Evolutionary conservation across 1,139 yeast genomes (phyloP).

Genomic region (Blastobotrys serpentis): DNA sequence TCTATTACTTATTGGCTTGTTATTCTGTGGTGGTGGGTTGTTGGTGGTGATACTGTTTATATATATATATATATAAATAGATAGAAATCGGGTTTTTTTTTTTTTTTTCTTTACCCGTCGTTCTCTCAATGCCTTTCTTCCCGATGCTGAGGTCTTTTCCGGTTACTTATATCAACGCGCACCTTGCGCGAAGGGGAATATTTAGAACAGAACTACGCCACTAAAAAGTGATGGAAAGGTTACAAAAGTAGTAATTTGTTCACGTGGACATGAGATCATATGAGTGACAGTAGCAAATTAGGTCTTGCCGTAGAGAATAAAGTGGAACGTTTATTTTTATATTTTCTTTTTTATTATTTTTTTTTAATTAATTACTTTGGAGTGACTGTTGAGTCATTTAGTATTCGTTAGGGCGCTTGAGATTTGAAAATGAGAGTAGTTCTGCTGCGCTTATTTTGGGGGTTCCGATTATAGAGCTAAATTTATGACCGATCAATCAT

Average conservation of each 20-base stretch:
- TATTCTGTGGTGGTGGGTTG: slow-evolving; percentile 1
- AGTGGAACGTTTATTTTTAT: too few relatives aligned
- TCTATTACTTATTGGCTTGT: not conserved
- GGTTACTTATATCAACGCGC: slow-evolving; percentile 5
- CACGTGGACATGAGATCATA: slow-evolving; percentile 1
- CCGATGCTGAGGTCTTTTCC: not conserved
- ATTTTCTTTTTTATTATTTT: too few relatives aligned
- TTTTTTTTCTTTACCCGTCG: slow-evolving; percentile 4
- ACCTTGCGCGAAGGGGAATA: not conserved
- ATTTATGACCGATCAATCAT: too few relatives aligned
- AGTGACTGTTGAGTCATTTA: too few relatives aligned
- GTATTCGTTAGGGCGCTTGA: too few relatives aligned
- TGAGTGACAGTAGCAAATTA: not conserved
- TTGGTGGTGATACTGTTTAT: not conserved
- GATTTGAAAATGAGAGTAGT: too few relatives aligned
- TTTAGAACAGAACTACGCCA: not conserved
- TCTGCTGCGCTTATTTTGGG: too few relatives aligned
- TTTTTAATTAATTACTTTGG: too few relatives aligned
- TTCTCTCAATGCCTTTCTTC: not conserved
- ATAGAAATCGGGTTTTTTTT: not conserved
- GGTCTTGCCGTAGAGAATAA: too few relatives aligned
- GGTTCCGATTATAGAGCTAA: too few relatives aligned
- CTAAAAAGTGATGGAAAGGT: not conserved
- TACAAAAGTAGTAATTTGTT: not conserved
- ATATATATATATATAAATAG: not conserved